These are phyloP conservation scores for Castanea crenata DNA, from an alignment of 306 rosid species.

Conservation along the genomic window DNA sequence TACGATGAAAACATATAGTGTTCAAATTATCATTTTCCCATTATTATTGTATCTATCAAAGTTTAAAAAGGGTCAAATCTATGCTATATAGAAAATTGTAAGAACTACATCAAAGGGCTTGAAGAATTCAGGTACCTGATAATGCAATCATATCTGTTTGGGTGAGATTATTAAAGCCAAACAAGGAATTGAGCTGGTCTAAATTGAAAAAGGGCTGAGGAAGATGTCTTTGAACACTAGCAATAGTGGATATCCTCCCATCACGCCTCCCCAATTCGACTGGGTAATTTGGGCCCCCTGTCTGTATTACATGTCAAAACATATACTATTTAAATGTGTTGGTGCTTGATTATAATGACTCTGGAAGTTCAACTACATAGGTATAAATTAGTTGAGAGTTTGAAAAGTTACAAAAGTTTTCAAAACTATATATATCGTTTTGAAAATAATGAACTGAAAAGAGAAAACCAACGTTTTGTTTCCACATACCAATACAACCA, in stretches of 20 bases:
- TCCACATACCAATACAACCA: conserved; percentile 27
- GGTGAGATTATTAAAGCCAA: conserved; percentile 22
- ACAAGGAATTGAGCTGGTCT: conserved; percentile 30
- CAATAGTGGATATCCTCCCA: conserved; percentile 26
- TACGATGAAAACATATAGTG: fast-evolving
- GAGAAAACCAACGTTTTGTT: no score
- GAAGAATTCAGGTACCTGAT: conserved; percentile 29
- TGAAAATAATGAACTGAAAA: not conserved
- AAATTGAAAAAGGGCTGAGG: conserved; percentile 32
- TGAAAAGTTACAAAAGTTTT: no score
- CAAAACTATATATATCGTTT: no score
- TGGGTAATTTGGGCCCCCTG: conserved; percentile 36
- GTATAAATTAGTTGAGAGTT: not conserved
- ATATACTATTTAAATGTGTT: not conserved
- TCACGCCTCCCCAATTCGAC: conserved; percentile 46
- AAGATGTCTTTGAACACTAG: conserved; percentile 35
- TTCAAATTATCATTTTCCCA: no score
- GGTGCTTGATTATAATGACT: not conserved
- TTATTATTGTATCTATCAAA: no score
- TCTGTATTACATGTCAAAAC: conserved; percentile 4
- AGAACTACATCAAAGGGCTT: not conserved
- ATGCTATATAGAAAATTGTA: not conserved
- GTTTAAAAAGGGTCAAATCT: no score
- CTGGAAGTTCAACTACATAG: not conserved
- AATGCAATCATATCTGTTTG: conserved; percentile 44